Percentiles rank a stretch among this genome's conserved stretches.
phyloP scores from a whole-genome alignment of 2,329 filamentous ascomycete species.

The Colletotrichum truncatum region DNA sequence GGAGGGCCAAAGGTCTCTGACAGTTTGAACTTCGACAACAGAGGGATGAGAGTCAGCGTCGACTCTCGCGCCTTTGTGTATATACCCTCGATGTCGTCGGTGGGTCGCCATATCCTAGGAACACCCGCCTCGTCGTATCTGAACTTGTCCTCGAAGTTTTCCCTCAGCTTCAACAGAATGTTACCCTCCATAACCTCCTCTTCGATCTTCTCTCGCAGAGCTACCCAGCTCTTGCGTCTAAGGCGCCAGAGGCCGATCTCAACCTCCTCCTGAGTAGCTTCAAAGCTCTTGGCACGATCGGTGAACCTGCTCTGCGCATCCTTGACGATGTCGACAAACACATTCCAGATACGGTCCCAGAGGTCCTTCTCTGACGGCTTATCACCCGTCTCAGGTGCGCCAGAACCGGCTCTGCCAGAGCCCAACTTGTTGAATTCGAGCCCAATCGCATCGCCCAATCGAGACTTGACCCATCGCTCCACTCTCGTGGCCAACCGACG shows the following conservation, averaged over 20 bases:
- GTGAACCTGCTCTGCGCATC: conserved; percentile 89
- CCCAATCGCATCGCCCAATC: conserved; percentile 86
- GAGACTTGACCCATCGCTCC: conserved; percentile 92
- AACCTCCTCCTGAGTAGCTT: conserved; percentile 90
- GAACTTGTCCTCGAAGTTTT: conserved; percentile 99
- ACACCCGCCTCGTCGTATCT: conserved; percentile 96
- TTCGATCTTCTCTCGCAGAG: conserved; percentile 88
- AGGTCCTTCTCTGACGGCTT: conserved; percentile 85
- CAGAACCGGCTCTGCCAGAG: conserved; percentile 83
- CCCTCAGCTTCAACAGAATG: conserved; percentile 90
- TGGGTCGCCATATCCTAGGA: conserved; percentile 94
- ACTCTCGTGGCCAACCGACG: conserved; percentile 88
- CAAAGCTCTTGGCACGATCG: conserved; percentile 90
- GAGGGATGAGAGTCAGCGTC: conserved; percentile 88
- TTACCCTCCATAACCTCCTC: conserved; percentile 99
- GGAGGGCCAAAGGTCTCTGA: conserved; percentile 78
- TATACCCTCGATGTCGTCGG: conserved; percentile 94
- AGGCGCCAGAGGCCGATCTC: conserved; percentile 93
- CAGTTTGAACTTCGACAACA: conserved; percentile 86
- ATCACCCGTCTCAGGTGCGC: conserved; percentile 80
- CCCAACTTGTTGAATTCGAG: conserved; percentile 97
- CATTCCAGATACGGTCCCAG: conserved; percentile 94
- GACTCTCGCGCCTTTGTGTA: conserved; percentile 94
- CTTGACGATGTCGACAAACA: conserved; percentile 83
- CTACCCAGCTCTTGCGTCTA: conserved; percentile 93